phyloP scores from a whole-genome alignment of 139 green algal species.

The Ettlia oleoabundans region DNA sequence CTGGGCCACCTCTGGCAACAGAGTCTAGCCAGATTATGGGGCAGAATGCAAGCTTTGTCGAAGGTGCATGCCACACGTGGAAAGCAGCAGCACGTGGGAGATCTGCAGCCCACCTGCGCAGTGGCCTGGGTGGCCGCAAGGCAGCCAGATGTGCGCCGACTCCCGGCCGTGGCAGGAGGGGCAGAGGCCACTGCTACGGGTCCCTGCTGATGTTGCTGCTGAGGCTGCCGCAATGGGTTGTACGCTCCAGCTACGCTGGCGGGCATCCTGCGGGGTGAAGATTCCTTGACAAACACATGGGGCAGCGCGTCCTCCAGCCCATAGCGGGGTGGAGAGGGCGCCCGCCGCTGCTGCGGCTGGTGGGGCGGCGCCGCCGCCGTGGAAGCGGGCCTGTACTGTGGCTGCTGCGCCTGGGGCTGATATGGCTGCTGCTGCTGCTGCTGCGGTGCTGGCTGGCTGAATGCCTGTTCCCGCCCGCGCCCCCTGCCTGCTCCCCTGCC shows the following conservation, averaged over 20 bases:
- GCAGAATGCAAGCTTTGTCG: neutral
- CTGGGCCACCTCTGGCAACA: no score
- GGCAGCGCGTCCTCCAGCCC: constrained; percentile 7
- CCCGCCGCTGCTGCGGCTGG: neutral
- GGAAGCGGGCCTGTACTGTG: neutral
- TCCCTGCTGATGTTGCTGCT: neutral
- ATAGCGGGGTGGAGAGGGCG: neutral
- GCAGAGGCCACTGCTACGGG: neutral
- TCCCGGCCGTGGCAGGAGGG: neutral
- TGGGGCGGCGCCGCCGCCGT: neutral
- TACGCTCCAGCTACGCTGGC: neutral
- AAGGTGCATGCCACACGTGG: no score
- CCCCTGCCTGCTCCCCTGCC: neutral
- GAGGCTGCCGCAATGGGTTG: neutral
- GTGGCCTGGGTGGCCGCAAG: constrained; percentile 17
- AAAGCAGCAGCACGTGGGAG: no score
- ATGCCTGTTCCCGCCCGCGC: neutral
- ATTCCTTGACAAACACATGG: neutral
- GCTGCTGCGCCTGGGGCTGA: neutral
- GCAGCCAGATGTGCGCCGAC: constrained; percentile 1
- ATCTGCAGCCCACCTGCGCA: neutral
- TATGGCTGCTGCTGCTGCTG: neutral
- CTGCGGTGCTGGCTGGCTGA: neutral
- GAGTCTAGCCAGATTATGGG: no score
- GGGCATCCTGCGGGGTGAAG: neutral